These are phyloP conservation scores for Acephala macrosclerotiorum DNA, from an alignment of 2,329 filamentous ascomycete species.

Conservation along the genomic window DNA sequence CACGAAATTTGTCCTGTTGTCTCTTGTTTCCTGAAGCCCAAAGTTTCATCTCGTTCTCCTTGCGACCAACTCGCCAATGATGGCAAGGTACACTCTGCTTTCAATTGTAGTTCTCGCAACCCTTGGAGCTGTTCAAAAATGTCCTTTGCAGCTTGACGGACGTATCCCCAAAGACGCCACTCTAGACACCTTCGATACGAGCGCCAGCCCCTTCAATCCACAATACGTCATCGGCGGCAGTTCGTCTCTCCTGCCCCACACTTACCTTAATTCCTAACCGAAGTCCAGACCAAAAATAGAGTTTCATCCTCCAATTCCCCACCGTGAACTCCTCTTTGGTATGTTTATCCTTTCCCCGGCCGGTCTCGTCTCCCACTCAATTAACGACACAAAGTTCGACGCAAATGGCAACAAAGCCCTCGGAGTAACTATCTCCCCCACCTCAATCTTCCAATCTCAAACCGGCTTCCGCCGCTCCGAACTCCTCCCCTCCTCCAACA, in stretches of 20 bases:
- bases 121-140: slow-evolving; percentile 42
- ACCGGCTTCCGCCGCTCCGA: slow-evolving; percentile 67
- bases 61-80: background rate
- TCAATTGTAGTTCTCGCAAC: slow-evolving; percentile 22
- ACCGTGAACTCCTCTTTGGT: slow-evolving; percentile 50
- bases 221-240: slow-evolving; percentile 56
- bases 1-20: background rate
- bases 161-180: slow-evolving; percentile 50
- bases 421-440: slow-evolving; percentile 32
- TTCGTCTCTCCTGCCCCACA: background rate
- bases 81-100: background rate
- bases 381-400: slow-evolving; percentile 30
- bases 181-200: slow-evolving; percentile 50
- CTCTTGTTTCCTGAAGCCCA: background rate
- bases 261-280: background rate
- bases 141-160: slow-evolving; percentile 54
- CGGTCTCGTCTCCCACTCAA: background rate
- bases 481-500: slow-evolving; percentile 58
- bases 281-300: slow-evolving; percentile 55
- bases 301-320: slow-evolving; percentile 58
- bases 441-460: slow-evolving; percentile 64
- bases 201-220: slow-evolving; percentile 56
- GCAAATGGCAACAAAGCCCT: slow-evolving; percentile 21
- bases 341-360: slow-evolving; percentile 22
- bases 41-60: background rate